Evolutionary conservation across 2,329 filamentous ascomycete genomes (phyloP), one percentile per base, ranked within the genome.

Genomic region (Arthrobotrys megalospora): DNA sequence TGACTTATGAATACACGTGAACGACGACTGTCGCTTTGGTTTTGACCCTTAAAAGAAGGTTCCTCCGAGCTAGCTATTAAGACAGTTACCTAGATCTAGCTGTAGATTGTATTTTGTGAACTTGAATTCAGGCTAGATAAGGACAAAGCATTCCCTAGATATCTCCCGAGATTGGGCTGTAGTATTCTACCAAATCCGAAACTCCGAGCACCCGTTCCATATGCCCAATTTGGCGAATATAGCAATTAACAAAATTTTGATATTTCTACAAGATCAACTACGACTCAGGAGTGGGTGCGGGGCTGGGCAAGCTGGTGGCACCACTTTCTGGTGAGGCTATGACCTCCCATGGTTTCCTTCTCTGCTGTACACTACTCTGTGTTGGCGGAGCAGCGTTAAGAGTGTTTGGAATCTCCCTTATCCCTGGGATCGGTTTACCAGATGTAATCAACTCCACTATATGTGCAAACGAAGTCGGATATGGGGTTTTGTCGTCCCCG

Each of bases 381-480:
- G 88, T 88, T 77, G 92, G 91, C 77, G 93, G 89, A 3, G 91
- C 91, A 67, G 90, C 87, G 19, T 94, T 86, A 4, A 97, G 86
- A 0, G 91, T 96, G 80, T 93, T 89, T 3, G 94, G 93, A 66
- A 97, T 95, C 80, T 97, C 90, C 81, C 91, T 90, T 82, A 97
- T 96, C 0, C 94, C 94, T 0, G 94, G 93, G 50, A 97, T 91
- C 0, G 92, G 91, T 81, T 93, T 90, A 66, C 93, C 93, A 32
- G 90, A 91, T 24, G 93, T 92, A 67, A 97, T 92, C 68, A 97
- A 88, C 82, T 93, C 91, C 69, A 97, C 91, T 79, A 97, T 93
- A 80, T 95, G 90, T 6, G 92, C 91, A 84, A 97, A 97, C 0
- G 90, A 91, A 60, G 90, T 91, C 2, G 94, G 94, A 82, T 97